phyloP scores from a whole-genome alignment of 345 rosid genomes.

The Murraya koenigii region DNA sequence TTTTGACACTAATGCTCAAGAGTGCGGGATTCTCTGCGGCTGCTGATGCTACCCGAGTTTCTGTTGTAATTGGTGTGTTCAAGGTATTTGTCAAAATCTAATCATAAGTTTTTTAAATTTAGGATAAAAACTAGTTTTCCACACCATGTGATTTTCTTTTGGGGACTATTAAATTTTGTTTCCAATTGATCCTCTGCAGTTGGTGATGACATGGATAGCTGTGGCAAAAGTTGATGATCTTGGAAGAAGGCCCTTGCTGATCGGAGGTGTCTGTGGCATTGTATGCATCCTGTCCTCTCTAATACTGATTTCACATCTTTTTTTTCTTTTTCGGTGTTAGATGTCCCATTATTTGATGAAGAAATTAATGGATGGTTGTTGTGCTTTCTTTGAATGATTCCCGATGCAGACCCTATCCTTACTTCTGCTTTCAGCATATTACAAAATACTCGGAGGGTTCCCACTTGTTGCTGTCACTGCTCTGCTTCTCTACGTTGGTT shows the following conservation, averaged over 20 bases:
- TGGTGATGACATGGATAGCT: slow-evolving; percentile 86
- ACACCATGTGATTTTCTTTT: neutral
- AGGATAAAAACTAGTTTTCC: neutral
- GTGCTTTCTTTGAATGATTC: slow-evolving; percentile 17
- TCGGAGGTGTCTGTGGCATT: slow-evolving; percentile 90
- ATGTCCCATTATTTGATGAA: neutral
- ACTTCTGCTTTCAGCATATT: slow-evolving; percentile 81
- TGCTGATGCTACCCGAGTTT: slow-evolving; percentile 93
- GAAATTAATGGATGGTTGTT: neutral
- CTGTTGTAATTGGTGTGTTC: slow-evolving; percentile 81
- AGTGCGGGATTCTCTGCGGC: slow-evolving; percentile 98
- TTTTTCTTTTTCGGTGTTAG: slow-evolving; percentile 1
- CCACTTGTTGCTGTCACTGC: slow-evolving; percentile 82
- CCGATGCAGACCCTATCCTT: slow-evolving; percentile 68
- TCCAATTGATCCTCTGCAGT: slow-evolving; percentile 34
- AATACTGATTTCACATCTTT: neutral
- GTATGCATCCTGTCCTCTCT: slow-evolving; percentile 36
- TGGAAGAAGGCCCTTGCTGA: slow-evolving; percentile 89
- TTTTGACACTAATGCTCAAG: slow-evolving; percentile 34
- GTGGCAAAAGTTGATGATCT: slow-evolving; percentile 85
- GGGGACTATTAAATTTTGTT: neutral
- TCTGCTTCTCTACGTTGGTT: slow-evolving; percentile 87
- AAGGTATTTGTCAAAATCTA: slow-evolving; percentile 49
- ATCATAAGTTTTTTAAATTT: neutral
- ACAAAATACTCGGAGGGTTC: slow-evolving; percentile 61